These are phyloP conservation scores for Candida nitratophila DNA, from an alignment of 805 yeast genomes.

Conservation along the genomic window DNA sequence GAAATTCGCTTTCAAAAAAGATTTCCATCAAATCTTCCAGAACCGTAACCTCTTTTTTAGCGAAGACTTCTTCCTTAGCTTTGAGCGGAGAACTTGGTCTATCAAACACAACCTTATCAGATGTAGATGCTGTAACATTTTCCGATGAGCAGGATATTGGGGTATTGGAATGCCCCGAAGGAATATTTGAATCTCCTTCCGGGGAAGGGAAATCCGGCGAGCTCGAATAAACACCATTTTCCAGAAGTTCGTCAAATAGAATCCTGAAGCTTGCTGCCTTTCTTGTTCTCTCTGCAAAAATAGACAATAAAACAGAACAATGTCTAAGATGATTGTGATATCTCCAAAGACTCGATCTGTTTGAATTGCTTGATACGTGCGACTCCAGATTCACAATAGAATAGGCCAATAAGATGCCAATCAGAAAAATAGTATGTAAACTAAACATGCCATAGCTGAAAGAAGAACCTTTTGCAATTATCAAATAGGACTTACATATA, in stretches of 20 bases:
- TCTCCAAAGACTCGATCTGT: slow-evolving; percentile 3
- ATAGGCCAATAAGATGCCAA: slow-evolving; percentile 11
- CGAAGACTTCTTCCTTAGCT: background rate
- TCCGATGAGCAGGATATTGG: no score
- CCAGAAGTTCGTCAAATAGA: slow-evolving; percentile 10
- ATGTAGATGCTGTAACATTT: no score
- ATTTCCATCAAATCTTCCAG: slow-evolving; percentile 8
- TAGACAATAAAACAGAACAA: slow-evolving; percentile 10
- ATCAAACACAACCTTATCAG: no score
- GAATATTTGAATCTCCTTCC: no score
- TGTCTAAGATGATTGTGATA: slow-evolving; percentile 10
- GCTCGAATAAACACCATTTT: slow-evolving; percentile 9
- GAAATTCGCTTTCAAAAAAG: slow-evolving; percentile 1
- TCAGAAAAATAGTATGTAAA: slow-evolving; percentile 11
- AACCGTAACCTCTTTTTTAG: slow-evolving; percentile 1
- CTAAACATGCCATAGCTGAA: slow-evolving; percentile 13
- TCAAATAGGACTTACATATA: slow-evolving; percentile 9
- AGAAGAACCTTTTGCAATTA: slow-evolving; percentile 5
- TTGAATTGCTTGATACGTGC: background rate
- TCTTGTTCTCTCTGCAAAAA: slow-evolving; percentile 12
- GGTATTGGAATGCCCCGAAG: no score
- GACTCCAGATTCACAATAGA: slow-evolving; percentile 8
- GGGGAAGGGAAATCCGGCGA: no score
- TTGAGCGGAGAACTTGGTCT: background rate
- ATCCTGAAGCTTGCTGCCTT: slow-evolving; percentile 14